phyloP scores from a whole-genome alignment of 2,329 filamentous ascomycete genomes.

The Colletotrichum paranaense region DNA sequence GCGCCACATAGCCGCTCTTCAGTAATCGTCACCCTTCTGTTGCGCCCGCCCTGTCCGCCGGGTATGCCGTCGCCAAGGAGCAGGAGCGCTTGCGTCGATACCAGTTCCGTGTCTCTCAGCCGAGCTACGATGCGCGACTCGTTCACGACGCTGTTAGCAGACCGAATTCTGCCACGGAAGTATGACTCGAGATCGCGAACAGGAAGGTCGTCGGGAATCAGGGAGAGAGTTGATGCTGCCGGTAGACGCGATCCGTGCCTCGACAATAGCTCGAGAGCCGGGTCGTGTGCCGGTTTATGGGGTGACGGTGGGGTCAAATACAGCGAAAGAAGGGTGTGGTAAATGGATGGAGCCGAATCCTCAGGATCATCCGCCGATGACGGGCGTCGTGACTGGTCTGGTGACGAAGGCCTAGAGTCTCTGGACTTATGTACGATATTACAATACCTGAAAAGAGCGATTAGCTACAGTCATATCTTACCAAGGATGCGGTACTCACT shows the following conservation, averaged over 20 bases:
- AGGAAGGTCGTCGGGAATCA: conserved; percentile 85
- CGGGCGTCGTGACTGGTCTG: conserved; percentile 45
- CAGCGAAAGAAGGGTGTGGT: conserved; percentile 88
- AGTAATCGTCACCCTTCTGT: conserved; percentile 79
- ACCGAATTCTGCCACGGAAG: conserved; percentile 90
- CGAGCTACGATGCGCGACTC: conserved; percentile 82
- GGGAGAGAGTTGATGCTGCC: conserved; percentile 83
- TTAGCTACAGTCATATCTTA: conserved; percentile 33
- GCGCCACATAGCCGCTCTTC: conserved; percentile 93
- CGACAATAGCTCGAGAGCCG: conserved; percentile 88
- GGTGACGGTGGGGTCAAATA: conserved; percentile 86
- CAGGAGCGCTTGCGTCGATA: conserved; percentile 79
- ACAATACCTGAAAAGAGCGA: conserved; percentile 74
- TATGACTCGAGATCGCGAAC: conserved; percentile 87
- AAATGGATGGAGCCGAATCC: conserved; percentile 80
- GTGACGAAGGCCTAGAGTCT: conserved; percentile 53
- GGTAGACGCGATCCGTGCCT: conserved; percentile 93
- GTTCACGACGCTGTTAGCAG: conserved; percentile 84
- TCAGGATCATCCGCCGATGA: conserved; percentile 50
- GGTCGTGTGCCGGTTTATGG: conserved; percentile 77
- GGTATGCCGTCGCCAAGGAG: conserved; percentile 76
- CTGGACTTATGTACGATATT: conserved; percentile 81
- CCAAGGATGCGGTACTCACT: conserved; percentile 65
- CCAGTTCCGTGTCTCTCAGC: conserved; percentile 81
- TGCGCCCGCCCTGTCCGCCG: conserved; percentile 63